These are phyloP conservation scores for Mycosphaerella arachidis DNA, from an alignment of 2,329 filamentous ascomycete genomes.

Conservation along the genomic window DNA sequence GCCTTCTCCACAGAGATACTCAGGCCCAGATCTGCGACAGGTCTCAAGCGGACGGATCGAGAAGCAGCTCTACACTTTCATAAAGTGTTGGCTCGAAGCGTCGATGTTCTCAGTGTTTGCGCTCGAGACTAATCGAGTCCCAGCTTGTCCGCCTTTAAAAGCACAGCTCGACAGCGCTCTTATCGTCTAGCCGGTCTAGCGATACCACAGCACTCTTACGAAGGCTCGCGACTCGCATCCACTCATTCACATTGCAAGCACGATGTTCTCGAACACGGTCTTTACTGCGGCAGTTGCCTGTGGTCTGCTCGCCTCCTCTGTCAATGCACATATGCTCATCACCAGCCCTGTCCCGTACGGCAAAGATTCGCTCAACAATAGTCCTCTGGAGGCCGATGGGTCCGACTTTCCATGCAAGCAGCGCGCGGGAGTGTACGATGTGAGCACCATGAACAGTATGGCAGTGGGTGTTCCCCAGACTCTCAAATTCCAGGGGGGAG, in stretches of 20 bases:
- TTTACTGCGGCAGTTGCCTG: conserved; percentile 15
- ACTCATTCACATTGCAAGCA: conserved; percentile 13
- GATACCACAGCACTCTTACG: conserved; percentile 14
- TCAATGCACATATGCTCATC: conserved; percentile 72
- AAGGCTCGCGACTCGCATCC: conserved; percentile 20
- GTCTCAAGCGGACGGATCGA: conserved; percentile 2
- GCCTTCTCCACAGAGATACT: background rate
- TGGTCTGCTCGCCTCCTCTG: conserved; percentile 16
- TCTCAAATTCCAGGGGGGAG: conserved; percentile 66
- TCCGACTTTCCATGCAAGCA: conserved; percentile 79
- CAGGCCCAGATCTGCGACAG: conserved; percentile 7
- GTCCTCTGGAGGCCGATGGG: conserved; percentile 52
- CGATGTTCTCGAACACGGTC: conserved; percentile 20
- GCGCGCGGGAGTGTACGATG: conserved; percentile 42
- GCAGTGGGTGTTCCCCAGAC: conserved; percentile 57
- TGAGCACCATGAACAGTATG: conserved; percentile 56
- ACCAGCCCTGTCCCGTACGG: conserved; percentile 62
- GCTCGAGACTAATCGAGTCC: background rate
- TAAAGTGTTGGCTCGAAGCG: background rate
- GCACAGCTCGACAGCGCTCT: background rate
- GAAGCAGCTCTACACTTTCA: background rate
- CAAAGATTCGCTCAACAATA: conserved; percentile 53
- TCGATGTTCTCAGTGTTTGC: background rate
- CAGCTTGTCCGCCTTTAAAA: background rate
- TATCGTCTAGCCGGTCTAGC: conserved; percentile 24